Conservation (phyloP, 306 rosid species). For the Pueraria montana region DNA sequence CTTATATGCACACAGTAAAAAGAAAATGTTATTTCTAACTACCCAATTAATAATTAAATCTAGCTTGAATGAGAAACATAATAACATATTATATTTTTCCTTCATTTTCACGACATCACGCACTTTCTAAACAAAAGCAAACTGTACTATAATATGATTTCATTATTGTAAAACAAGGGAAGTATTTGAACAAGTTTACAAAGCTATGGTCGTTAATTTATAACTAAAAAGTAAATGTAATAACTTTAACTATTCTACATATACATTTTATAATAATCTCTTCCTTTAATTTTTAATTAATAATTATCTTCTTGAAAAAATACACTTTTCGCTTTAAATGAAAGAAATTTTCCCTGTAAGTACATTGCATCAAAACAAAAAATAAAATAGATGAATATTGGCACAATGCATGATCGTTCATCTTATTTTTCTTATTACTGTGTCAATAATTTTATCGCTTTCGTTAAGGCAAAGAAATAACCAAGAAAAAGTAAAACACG, state of each 20-base stretch:
- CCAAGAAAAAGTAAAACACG: background rate
- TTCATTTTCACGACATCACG: background rate
- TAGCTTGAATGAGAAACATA: background rate
- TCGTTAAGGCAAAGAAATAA: background rate
- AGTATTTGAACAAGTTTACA: background rate
- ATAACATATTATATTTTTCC: background rate
- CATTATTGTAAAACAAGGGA: background rate
- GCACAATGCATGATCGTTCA: too few species aligned
- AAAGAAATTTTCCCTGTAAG: too few species aligned
- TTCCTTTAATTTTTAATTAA: too few species aligned
- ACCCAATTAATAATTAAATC: background rate
- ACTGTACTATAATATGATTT: background rate
- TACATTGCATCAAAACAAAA: too few species aligned
- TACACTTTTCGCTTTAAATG: too few species aligned
- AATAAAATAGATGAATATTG: too few species aligned
- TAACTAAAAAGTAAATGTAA: background rate
- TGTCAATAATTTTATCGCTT: background rate
- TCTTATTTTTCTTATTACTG: background rate
- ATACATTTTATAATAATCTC: background rate
- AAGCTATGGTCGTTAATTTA: background rate
- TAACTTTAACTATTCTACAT: background rate
- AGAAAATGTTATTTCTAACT: background rate
- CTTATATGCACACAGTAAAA: background rate
- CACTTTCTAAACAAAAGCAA: background rate
- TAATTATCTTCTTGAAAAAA: too few species aligned